Base-by-base conservation (phyloP, 1,284 basidiomycete genomes). In the Ceratobasidium sp. region DNA sequence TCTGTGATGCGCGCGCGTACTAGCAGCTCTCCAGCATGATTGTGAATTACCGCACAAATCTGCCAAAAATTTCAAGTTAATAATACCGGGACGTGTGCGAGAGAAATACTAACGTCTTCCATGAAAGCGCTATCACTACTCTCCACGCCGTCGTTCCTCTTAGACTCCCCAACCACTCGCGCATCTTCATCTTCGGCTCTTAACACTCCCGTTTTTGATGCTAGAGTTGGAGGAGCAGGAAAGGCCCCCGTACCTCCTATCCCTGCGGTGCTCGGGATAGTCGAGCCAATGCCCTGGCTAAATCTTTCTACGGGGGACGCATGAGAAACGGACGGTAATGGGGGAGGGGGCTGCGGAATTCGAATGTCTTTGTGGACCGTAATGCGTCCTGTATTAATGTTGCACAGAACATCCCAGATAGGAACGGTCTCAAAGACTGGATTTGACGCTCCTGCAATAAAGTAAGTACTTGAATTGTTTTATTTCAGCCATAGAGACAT, bases 361-460 rank as follows among this genome's bases (percentile, higher is more conserved):
- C 89, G 88, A 63, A 97, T 94, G 80, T 96, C 93, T 82, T 93
- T 96, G 54, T 93, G 91, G 1, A 98, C 91, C 1, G 91, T 92
- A 78, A 98, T 92, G 67, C 90, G 90, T 4, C 94, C 94, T 0
- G 91, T 91, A 73, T 95, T 92, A 77, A 98, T 90, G 82, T 98
- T 95, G 83, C 95, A 94, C 49, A 98, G 86, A 1, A 99, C 86
- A 83, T 99, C 97, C 97, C 97, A 99, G 35, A 84, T 84, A 20
- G 89, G 88, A 0, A 91, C 90, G 0, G 93, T 89, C 81, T 97
- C 95, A 82, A 98, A 98, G 39, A 97, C 95, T 0, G 97, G 97
- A 82, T 99, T 99, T 3, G 95, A 97, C 1, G 98, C 96, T 2
- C 97, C 97, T 5, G 96, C 97, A 75, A 99, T 96, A 83, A 93